Evolutionary conservation across 2,329 filamentous ascomycete species (phyloP).

Genomic region (Sclerotinia sclerotiorum): DNA sequence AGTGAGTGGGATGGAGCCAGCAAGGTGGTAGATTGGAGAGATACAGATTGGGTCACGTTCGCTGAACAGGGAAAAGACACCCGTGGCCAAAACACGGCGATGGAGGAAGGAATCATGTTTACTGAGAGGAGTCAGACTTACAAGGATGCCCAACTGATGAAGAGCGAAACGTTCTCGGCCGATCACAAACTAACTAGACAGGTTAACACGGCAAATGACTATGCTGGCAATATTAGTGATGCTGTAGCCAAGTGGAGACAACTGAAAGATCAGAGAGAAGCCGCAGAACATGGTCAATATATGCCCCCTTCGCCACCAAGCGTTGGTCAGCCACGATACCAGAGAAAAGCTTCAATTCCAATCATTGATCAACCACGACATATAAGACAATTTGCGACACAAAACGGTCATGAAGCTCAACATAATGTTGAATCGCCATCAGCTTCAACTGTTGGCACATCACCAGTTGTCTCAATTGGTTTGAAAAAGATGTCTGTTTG

Average conservation of each 20-base stretch:
- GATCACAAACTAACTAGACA: not conserved
- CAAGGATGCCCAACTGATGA: not conserved
- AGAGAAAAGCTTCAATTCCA: not conserved
- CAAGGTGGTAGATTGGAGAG: slow-evolving; percentile 16
- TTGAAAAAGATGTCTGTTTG: not conserved
- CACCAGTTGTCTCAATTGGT: not conserved
- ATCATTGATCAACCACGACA: not conserved
- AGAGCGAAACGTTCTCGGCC: not conserved
- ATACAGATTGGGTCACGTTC: slow-evolving; percentile 18
- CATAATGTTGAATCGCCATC: not conserved
- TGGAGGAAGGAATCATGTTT: too few species aligned
- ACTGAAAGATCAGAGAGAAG: not conserved
- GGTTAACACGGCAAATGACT: not conserved
- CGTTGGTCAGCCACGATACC: not conserved
- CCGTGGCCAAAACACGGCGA: not conserved
- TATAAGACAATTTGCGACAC: not conserved
- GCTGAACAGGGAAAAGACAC: not conserved
- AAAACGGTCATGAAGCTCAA: not conserved
- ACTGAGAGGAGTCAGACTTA: not conserved
- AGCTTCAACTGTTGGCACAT: not conserved
- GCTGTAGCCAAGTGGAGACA: not conserved
- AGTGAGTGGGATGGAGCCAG: slow-evolving; percentile 16
- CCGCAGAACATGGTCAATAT: not conserved
- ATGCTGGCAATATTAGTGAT: not conserved
- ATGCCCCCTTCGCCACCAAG: not conserved